Conservation (phyloP, 2,329 filamentous ascomycete species). For the Epichloe gansuensis region DNA sequence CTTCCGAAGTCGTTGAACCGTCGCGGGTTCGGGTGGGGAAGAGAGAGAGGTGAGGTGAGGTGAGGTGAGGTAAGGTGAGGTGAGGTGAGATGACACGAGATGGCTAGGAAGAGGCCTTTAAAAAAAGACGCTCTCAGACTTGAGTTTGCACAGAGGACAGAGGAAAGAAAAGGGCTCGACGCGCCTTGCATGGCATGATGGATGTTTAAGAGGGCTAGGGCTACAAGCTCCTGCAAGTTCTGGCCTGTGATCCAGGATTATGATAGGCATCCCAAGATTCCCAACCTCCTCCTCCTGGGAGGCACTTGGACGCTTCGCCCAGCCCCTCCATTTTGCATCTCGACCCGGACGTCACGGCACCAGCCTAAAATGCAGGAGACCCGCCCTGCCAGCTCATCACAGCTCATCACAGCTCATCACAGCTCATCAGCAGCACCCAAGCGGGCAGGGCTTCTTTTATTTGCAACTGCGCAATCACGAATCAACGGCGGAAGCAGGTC, state of each 20-base stretch:
- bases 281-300: slow-evolving; percentile 19
- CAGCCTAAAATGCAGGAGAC: neutral
- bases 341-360: neutral
- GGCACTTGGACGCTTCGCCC: slow-evolving; percentile 17
- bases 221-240: slow-evolving; percentile 1
- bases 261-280: neutral
- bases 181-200: neutral
- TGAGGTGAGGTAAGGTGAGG: neutral
- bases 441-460: too few species aligned
- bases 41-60: neutral
- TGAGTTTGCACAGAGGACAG: neutral
- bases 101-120: neutral
- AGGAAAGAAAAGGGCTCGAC: neutral
- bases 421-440: too few species aligned
- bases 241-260: neutral
- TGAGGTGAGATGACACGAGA: neutral
- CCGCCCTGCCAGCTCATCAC: slow-evolving; percentile 4
- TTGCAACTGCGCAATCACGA: too few species aligned
- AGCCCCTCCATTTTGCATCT: slow-evolving; percentile 15
- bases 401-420: neutral
- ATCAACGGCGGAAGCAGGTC: too few species aligned
- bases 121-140: neutral
- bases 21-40: too few species aligned
- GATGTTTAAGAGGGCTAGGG: slow-evolving; percentile 4
- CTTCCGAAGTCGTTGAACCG: neutral